A percentile compares a stretch with the other conserved stretches of the same genome.
phyloP scores from a whole-genome alignment of 805 yeast genomes.

The Candida chauliodis region DNA sequence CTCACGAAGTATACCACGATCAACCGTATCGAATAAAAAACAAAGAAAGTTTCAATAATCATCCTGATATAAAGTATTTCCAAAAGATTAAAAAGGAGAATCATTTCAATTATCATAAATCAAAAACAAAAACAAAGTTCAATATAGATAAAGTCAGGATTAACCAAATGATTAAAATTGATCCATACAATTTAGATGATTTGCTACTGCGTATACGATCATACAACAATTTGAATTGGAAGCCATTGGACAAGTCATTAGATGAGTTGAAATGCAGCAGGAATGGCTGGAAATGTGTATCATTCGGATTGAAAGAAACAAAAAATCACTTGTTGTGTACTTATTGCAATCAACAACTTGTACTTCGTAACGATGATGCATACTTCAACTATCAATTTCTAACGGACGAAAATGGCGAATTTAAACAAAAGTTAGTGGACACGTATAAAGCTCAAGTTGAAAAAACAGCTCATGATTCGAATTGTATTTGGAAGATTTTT shows the following conservation, averaged over 20 bases:
- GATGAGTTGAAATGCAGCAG: constrained; percentile 48
- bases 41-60: constrained; percentile 13
- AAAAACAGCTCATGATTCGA: constrained; percentile 22
- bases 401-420: constrained; percentile 11
- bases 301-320: constrained; percentile 19
- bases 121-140: constrained; percentile 15
- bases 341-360: constrained; percentile 26
- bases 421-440: constrained; percentile 20
- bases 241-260: constrained; percentile 15
- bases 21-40: background rate
- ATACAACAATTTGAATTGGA: constrained; percentile 48
- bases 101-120: constrained; percentile 35
- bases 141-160: constrained; percentile 14
- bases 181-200: constrained; percentile 34
- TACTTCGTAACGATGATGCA: constrained; percentile 21
- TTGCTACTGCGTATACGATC: constrained; percentile 42
- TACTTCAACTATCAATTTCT: constrained; percentile 6
- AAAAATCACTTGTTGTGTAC: constrained; percentile 34
- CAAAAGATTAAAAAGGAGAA: constrained; percentile 30
- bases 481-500: constrained; percentile 37
- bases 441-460: constrained; percentile 25
- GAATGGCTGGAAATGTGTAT: constrained; percentile 52
- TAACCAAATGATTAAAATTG: constrained; percentile 19
- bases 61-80: constrained; percentile 40
- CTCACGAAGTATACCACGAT: constrained; percentile 13